Evolutionary conservation across 1,284 basidiomycete species (phyloP).

Genomic region (Apiotrichum sp.): DNA sequence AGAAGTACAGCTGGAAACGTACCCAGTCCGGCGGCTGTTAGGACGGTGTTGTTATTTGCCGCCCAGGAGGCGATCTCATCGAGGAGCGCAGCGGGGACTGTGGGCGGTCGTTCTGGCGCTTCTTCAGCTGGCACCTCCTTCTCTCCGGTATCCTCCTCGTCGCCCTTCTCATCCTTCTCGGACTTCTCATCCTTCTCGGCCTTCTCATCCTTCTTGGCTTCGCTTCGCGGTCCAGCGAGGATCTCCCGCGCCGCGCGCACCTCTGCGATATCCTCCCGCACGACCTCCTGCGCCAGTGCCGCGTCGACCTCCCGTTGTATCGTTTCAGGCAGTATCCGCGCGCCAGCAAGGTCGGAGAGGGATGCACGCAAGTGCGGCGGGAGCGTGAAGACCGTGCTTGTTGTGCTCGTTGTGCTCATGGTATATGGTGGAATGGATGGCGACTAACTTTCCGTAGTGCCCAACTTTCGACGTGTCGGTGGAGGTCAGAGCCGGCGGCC

Average conservation of each 20-base stretch:
- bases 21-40: slow-evolving; percentile 16
- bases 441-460: no score
- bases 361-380: slow-evolving; percentile 32
- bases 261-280: neutral
- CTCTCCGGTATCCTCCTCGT: neutral
- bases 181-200: no score
- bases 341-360: no score
- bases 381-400: slow-evolving; percentile 27
- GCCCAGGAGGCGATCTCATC: slow-evolving; percentile 20
- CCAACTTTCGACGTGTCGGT: no score
- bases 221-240: neutral
- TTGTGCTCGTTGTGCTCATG: no score
- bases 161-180: no score
- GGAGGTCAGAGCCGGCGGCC: no score
- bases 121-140: slow-evolving; percentile 4
- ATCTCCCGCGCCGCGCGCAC: neutral
- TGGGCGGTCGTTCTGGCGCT: neutral
- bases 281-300: slow-evolving; percentile 4
- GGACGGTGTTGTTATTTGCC: neutral
- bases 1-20: neutral
- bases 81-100: slow-evolving; percentile 19
- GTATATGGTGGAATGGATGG: no score
- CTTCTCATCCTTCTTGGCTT: neutral
- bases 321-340: slow-evolving; percentile 15
- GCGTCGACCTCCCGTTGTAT: slow-evolving; percentile 12